phyloP scores from a whole-genome alignment of 116 monocot species.

The Cymodocea nodosa region DNA sequence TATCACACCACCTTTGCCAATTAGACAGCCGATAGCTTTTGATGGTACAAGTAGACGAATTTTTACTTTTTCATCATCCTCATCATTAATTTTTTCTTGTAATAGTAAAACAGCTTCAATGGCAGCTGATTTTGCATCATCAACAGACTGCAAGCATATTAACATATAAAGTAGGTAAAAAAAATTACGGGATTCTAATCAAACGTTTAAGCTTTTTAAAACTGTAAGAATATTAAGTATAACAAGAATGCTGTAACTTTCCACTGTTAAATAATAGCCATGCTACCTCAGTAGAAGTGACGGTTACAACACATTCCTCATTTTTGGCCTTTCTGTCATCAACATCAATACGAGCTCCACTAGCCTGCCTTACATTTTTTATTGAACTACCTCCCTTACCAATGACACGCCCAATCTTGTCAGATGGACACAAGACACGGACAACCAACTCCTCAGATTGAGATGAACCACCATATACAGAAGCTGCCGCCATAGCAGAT shows the following conservation, averaged over 20 bases:
- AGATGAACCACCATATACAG: conserved; percentile 29
- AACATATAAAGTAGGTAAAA: not conserved
- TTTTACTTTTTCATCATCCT: conserved; percentile 45
- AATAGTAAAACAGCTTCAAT: conserved; percentile 77
- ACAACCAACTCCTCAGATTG: conserved; percentile 54
- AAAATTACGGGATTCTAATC: not conserved
- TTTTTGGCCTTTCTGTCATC: conserved; percentile 64
- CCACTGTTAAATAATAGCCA: not conserved
- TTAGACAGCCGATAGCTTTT: conserved; percentile 79
- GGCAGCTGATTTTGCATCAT: conserved; percentile 66
- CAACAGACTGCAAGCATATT: conserved; percentile 30
- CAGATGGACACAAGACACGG: conserved; percentile 62
- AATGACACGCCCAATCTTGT: conserved; percentile 88
- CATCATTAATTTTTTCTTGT: conserved; percentile 80
- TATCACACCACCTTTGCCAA: conserved; percentile 80
- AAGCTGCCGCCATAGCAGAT: conserved; percentile 46
- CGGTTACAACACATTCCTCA: conserved; percentile 74
- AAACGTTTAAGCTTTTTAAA: too few species aligned
- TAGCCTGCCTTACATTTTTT: conserved; percentile 65
- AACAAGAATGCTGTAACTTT: not conserved
- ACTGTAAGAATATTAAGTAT: not conserved
- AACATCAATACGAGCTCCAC: conserved; percentile 73
- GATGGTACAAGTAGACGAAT: conserved; percentile 73
- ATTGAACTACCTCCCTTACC: conserved; percentile 80
- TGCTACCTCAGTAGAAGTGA: conserved; percentile 59